These are phyloP conservation scores for Colletotrichum ledebouriae DNA, from an alignment of 2,329 filamentous ascomycete species.

Conservation along the genomic window DNA sequence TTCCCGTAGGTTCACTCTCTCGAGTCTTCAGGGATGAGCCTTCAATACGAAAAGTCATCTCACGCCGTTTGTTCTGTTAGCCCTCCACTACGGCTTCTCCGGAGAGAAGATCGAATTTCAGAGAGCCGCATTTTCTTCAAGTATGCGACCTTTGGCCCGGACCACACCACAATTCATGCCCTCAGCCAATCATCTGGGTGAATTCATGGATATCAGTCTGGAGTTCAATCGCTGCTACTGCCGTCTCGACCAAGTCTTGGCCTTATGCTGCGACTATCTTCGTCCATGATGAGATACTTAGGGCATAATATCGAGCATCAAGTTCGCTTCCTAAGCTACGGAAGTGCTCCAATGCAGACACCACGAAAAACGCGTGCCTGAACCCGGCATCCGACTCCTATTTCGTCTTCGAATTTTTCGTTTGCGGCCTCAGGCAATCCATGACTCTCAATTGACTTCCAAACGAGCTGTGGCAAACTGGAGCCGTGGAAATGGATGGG, in stretches of 20 bases:
- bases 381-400: not conserved
- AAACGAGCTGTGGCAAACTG: not conserved
- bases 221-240: conserved; percentile 1
- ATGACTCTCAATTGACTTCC: conserved; percentile 4
- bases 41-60: not conserved
- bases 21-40: conserved; percentile 11
- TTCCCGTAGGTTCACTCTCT: conserved; percentile 15
- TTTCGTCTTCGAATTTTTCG: conserved; percentile 23
- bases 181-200: conserved; percentile 3
- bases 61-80: not conserved
- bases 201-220: not conserved
- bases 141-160: conserved; percentile 13
- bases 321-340: not conserved
- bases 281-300: not conserved
- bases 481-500: not conserved
- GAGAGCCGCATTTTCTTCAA: conserved; percentile 5
- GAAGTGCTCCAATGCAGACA: not conserved
- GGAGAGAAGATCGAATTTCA: conserved; percentile 11
- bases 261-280: not conserved
- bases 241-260: conserved; percentile 6
- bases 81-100: conserved; percentile 32
- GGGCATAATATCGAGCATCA: not conserved
- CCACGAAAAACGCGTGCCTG: not conserved
- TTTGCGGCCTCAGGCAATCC: not conserved
- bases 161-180: conserved; percentile 19